These are phyloP conservation scores for Fraxinus angustifolia DNA, from an alignment of 305 asterid genomes.

Conservation along the genomic window DNA sequence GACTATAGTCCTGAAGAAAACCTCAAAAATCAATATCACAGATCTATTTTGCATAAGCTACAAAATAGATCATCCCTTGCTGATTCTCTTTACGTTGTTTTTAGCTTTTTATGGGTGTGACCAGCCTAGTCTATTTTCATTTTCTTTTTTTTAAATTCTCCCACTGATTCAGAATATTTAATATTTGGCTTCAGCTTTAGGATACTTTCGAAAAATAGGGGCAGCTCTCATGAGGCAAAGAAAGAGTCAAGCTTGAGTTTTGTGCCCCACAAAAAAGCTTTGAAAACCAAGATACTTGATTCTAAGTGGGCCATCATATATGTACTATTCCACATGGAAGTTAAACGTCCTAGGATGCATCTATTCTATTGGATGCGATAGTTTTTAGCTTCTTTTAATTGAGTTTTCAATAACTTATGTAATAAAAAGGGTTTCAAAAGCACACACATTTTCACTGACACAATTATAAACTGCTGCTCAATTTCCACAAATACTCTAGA, in stretches of 20 bases:
- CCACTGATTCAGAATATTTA: neutral
- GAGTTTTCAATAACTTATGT: constrained; percentile 2
- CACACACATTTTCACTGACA: neutral
- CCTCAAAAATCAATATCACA: neutral
- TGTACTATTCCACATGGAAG: constrained; percentile 2
- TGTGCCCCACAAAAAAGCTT: neutral
- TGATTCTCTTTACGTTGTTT: neutral
- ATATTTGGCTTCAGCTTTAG: neutral
- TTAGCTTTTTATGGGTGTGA: neutral
- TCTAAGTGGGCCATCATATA: neutral
- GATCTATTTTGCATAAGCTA: neutral
- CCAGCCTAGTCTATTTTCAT: neutral
- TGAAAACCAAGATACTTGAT: neutral
- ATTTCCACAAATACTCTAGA: neutral
- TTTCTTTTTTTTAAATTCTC: neutral
- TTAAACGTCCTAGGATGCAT: neutral
- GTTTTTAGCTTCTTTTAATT: neutral
- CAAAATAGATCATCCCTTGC: constrained; percentile 1
- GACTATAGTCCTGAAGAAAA: neutral
- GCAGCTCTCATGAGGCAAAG: constrained; percentile 10
- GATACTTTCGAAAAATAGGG: neutral
- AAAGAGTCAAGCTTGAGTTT: neutral
- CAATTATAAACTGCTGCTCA: neutral
- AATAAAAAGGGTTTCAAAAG: constrained; percentile 1
- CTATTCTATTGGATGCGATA: constrained; percentile 9